Percentiles rank a stretch among this genome's conserved stretches.
Evolutionary conservation across 2,329 filamentous ascomycete species (phyloP).

Genomic region (Aureobasidium mangrovei): DNA sequence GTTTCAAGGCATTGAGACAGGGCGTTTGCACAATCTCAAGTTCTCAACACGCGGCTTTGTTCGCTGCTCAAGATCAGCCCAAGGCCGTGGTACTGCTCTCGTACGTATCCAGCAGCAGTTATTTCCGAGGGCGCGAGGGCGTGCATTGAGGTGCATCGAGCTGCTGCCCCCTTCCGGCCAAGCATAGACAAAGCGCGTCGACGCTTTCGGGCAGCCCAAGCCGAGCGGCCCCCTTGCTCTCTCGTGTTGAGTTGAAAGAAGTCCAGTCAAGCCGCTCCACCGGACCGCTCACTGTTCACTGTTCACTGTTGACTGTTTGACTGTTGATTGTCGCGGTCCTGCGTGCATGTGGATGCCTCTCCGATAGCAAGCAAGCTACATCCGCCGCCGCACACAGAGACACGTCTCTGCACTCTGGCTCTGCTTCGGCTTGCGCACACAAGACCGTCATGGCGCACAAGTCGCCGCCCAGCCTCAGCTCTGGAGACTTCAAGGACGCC

Average conservation of each 20-base stretch:
- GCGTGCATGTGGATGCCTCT: too few species aligned
- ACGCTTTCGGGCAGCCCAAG: neutral
- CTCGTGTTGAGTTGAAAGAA: neutral
- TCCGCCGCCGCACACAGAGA: neutral
- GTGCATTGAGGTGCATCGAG: neutral
- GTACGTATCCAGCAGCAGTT: too few species aligned
- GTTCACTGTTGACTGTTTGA: too few species aligned
- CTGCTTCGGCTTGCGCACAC: neutral
- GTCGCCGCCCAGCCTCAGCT: neutral
- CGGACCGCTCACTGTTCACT: too few species aligned
- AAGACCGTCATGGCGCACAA: conserved; percentile 2
- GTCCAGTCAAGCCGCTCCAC: too few species aligned
- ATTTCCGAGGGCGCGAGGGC: too few species aligned
- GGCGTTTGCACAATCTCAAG: too few species aligned
- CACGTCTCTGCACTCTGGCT: neutral
- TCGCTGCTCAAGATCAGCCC: too few species aligned
- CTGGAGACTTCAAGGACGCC: neutral
- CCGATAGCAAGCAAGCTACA: neutral
- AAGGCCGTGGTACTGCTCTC: too few species aligned
- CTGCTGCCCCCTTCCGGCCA: neutral
- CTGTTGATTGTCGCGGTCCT: too few species aligned
- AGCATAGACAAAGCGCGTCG: neutral
- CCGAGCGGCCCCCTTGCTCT: neutral
- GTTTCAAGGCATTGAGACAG: too few species aligned
- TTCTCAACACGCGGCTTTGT: too few species aligned